Percentiles rank a stretch among this genome's conserved stretches.
Evolutionary conservation across 345 rosid species (phyloP).

Genomic region (Euclidium syriacum): DNA sequence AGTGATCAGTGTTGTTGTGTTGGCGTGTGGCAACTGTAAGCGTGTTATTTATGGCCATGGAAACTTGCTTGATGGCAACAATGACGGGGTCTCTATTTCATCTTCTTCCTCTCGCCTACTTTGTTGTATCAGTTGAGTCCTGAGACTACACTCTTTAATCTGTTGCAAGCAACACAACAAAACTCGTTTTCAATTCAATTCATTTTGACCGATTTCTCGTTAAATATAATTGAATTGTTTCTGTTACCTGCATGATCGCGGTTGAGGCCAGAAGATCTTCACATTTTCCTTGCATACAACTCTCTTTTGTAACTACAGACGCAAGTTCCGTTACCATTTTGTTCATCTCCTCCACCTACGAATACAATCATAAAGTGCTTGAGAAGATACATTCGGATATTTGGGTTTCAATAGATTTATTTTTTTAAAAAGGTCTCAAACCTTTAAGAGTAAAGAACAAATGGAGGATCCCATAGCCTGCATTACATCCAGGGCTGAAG

Average conservation of each 20-base stretch:
- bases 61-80: constrained; percentile 25
- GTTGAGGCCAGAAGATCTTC: constrained; percentile 67
- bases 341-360: constrained; percentile 70
- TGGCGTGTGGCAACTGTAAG: constrained; percentile 24
- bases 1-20: constrained; percentile 27
- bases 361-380: constrained; percentile 5
- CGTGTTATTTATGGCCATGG: constrained; percentile 32
- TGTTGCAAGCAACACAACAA: constrained; percentile 24
- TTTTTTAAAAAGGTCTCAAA: constrained; percentile 31
- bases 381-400: not conserved
- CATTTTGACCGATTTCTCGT: not conserved
- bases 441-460: constrained; percentile 64
- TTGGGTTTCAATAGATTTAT: not conserved
- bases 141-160: constrained; percentile 57
- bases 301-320: constrained; percentile 49
- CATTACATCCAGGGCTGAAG: constrained; percentile 91
- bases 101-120: constrained; percentile 37
- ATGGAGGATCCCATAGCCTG: constrained; percentile 80
- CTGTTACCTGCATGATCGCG: constrained; percentile 70
- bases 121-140: constrained; percentile 73
- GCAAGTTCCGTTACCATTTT: constrained; percentile 67
- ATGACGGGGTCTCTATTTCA: not conserved
- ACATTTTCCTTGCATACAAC: constrained; percentile 61
- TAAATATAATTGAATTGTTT: not conserved
- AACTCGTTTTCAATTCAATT: not conserved